Evolutionary conservation across 2,329 filamentous ascomycete species (phyloP).

Genomic region (Gremmenia infestans): DNA sequence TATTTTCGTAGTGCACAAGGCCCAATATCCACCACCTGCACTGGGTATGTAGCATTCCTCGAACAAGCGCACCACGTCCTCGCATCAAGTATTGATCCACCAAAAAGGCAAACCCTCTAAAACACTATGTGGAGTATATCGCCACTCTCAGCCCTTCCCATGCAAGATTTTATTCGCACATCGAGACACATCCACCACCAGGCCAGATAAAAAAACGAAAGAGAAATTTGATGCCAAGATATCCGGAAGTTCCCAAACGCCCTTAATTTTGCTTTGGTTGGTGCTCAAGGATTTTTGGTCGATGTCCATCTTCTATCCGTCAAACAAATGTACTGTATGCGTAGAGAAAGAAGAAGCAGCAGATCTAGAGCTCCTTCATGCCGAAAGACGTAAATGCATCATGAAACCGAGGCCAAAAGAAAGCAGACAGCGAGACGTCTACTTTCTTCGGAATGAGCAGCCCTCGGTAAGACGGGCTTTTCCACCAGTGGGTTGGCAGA

Average conservation of each 20-base stretch:
- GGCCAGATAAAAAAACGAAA: conserved; percentile 20
- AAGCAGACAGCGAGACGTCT: conserved; percentile 51
- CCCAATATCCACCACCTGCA: conserved; percentile 20
- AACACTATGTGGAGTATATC: conserved; percentile 49
- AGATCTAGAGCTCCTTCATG: conserved; percentile 25
- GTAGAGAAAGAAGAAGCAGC: conserved; percentile 29
- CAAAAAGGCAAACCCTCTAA: conserved; percentile 29
- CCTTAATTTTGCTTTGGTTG: conserved; percentile 47
- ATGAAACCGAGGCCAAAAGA: conserved; percentile 33
- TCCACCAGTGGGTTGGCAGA: conserved; percentile 98
- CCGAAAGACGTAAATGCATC: conserved; percentile 26
- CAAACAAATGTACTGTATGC: conserved; percentile 42
- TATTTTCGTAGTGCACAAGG: conserved; percentile 53
- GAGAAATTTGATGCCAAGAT: conserved; percentile 65
- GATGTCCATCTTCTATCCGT: conserved; percentile 66
- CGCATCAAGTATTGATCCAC: conserved; percentile 40
- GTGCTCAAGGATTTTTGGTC: conserved; percentile 49
- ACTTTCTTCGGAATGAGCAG: conserved; percentile 99
- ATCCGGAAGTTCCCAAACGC: conserved; percentile 75
- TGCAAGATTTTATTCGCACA: conserved; percentile 39
- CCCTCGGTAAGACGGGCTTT: conserved; percentile 99
- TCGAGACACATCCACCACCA: conserved; percentile 32
- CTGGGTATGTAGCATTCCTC: conserved; percentile 56
- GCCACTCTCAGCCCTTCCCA: conserved; percentile 48
- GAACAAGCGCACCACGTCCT: conserved; percentile 59